phyloP scores from a whole-genome alignment of 257 asterid genomes.

The Voacanga thouarsii region DNA sequence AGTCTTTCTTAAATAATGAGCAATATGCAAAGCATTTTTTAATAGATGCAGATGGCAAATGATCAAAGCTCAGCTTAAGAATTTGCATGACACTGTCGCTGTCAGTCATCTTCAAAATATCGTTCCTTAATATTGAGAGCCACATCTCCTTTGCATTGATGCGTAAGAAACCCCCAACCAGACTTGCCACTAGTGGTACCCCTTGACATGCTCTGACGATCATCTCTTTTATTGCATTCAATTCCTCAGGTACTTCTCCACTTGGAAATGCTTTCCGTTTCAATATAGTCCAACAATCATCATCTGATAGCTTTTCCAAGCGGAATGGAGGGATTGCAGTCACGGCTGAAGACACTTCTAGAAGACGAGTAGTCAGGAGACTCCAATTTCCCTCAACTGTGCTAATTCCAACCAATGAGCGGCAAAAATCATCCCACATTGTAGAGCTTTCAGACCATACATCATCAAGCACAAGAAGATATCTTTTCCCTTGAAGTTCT shows the following conservation, averaged over 20 bases:
- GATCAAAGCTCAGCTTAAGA: conserved; percentile 32
- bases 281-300: conserved; percentile 6
- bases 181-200: conserved; percentile 6
- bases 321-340: neutral
- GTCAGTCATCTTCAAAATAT: neutral
- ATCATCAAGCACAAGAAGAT: conserved; percentile 22
- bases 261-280: neutral
- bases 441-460: conserved; percentile 3
- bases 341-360: neutral
- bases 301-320: neutral
- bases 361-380: conserved; percentile 1
- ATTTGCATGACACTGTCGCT: neutral
- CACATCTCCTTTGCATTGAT: conserved; percentile 14
- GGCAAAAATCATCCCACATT: conserved; percentile 7
- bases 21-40: conserved; percentile 39
- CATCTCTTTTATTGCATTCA: neutral
- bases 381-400: neutral
- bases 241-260: neutral
- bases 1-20: conserved; percentile 19
- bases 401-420: conserved; percentile 3
- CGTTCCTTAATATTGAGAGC: conserved; percentile 3
- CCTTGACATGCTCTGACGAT: neutral
- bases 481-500: neutral
- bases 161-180: conserved; percentile 28
- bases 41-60: conserved; percentile 18